A percentile compares a stretch with the other conserved stretches of the same genome.
phyloP scores from a whole-genome alignment of 768 basidiomycete genomes.

The Daedaleopsis sinensis region DNA sequence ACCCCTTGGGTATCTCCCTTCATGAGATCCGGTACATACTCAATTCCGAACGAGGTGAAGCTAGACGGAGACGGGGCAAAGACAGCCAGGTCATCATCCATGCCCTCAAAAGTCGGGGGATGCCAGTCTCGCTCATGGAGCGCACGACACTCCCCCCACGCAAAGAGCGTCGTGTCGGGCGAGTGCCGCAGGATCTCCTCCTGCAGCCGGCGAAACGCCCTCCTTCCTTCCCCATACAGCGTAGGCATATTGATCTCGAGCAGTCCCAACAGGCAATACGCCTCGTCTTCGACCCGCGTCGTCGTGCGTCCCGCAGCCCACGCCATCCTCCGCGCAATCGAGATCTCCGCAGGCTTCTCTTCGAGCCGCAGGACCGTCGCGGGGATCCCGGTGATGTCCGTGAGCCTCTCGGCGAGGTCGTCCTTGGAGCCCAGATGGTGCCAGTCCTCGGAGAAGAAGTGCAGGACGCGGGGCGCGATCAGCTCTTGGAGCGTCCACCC shows the following conservation, averaged over 20 bases:
- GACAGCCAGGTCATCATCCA: no score
- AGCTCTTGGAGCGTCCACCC: conserved; percentile 1
- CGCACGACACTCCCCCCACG: background rate
- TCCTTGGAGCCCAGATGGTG: background rate
- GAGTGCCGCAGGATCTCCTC: background rate
- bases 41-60: no score
- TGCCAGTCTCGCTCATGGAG: no score
- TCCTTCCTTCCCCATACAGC: background rate
- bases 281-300: conserved; percentile 6
- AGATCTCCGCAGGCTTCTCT: background rate
- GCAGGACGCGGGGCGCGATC: background rate
- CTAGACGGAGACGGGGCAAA: no score
- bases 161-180: background rate
- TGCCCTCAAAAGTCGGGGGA: no score
- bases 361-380: background rate
- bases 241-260: conserved; percentile 2
- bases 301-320: conserved; percentile 1
- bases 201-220: conserved; percentile 1
- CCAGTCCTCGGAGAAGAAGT: background rate
- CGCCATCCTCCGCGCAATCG: background rate
- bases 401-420: background rate
- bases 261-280: conserved; percentile 4
- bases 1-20: no score
- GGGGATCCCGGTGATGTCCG: background rate
- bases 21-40: no score